Conservation (phyloP, 768 basidiomycete species). For the Hirschioporus abietinus region DNA sequence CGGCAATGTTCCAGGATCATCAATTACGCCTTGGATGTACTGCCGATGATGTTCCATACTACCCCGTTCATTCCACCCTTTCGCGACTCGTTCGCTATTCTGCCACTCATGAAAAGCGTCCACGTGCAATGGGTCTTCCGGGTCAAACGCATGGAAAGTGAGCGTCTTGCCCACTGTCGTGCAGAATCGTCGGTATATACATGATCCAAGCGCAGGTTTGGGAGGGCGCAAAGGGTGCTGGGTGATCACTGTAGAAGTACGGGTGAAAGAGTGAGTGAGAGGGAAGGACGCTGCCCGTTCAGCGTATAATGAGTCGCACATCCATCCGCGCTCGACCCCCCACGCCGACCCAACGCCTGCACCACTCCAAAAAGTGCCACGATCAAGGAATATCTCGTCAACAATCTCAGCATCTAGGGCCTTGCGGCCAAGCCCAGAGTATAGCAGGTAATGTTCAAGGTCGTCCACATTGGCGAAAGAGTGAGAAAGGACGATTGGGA, state of each 20-base stretch:
- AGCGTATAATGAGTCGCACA: slow-evolving; percentile 26
- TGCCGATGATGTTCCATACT: slow-evolving; percentile 35
- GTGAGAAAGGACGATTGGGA: slow-evolving; percentile 32
- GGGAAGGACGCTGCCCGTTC: slow-evolving; percentile 29
- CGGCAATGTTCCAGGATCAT: slow-evolving; percentile 36
- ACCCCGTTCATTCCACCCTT: slow-evolving; percentile 42
- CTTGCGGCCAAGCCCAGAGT: slow-evolving; percentile 30
- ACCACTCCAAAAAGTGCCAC: slow-evolving; percentile 46
- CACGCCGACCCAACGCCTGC: slow-evolving; percentile 30
- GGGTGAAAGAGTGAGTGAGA: slow-evolving; percentile 35
- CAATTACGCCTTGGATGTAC: slow-evolving; percentile 31
- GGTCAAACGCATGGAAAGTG: slow-evolving; percentile 25
- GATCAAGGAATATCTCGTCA: slow-evolving; percentile 30
- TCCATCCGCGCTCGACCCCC: slow-evolving; percentile 26
- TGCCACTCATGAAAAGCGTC: slow-evolving; percentile 45
- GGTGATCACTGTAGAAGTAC: slow-evolving; percentile 41
- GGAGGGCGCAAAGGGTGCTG: slow-evolving; percentile 43
- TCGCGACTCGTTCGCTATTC: slow-evolving; percentile 39
- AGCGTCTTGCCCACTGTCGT: slow-evolving; percentile 29
- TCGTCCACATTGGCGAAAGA: slow-evolving; percentile 23
- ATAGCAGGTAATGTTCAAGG: slow-evolving; percentile 31
- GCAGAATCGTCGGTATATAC: slow-evolving; percentile 34
- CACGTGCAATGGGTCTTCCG: slow-evolving; percentile 28
- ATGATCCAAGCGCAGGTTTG: slow-evolving; percentile 35
- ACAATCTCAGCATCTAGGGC: slow-evolving; percentile 15